Percentiles rank a stretch among this genome's conserved stretches.
phyloP scores from a whole-genome alignment of 2,329 filamentous ascomycete genomes.

The Aspergillus nomiae region DNA sequence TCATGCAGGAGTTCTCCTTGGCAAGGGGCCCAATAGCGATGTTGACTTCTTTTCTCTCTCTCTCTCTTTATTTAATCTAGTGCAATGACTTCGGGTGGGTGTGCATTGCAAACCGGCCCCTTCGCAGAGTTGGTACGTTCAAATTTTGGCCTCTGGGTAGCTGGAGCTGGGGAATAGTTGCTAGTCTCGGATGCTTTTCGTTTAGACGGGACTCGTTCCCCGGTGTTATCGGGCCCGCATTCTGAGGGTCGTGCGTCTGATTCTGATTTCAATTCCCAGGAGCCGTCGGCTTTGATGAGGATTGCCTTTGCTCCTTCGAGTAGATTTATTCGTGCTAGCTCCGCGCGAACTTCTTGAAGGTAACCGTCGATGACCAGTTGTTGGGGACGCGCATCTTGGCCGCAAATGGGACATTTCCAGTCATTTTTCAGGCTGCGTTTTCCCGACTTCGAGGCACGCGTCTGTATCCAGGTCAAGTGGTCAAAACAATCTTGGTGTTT shows the following conservation, averaged over 20 bases:
- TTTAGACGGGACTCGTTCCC: conserved; percentile 9
- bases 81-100: conserved; percentile 22
- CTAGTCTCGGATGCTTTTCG: conserved; percentile 19
- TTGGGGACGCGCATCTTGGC: conserved; percentile 72
- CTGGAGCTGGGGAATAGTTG: conserved; percentile 3
- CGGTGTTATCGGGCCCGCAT: neutral
- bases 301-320: conserved; percentile 62
- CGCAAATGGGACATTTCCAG: conserved; percentile 88
- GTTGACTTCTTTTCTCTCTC: neutral
- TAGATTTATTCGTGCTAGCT: conserved; percentile 54
- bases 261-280: conserved; percentile 60
- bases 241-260: conserved; percentile 18
- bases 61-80: conserved; percentile 20
- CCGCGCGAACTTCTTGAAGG: conserved; percentile 61
- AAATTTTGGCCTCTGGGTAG: conserved; percentile 15
- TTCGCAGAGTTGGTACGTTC: neutral
- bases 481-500: conserved; percentile 88
- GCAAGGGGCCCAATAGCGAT: neutral
- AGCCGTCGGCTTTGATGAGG: conserved; percentile 63
- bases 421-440: conserved; percentile 50
- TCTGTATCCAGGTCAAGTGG: conserved; percentile 75
- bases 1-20: neutral
- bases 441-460: conserved; percentile 54
- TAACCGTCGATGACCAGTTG: conserved; percentile 74
- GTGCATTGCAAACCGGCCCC: neutral